A percentile compares a stretch with the other conserved stretches of the same genome.
Conservation (phyloP, 2,329 filamentous ascomycete species). For the Neurospora sp. region DNA sequence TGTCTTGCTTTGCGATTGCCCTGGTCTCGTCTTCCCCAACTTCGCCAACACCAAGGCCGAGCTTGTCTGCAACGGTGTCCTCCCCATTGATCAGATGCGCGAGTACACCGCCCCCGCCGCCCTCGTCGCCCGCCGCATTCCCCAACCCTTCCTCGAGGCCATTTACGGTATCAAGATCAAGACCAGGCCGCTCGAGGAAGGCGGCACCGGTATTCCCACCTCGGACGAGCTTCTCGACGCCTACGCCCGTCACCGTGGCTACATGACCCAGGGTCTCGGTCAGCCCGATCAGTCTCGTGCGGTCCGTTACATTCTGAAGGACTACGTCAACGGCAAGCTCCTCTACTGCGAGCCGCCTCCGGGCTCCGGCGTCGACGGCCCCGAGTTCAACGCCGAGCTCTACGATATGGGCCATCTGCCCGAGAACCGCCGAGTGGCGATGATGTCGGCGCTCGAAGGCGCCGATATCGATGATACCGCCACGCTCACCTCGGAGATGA, state of each 20-base stretch:
- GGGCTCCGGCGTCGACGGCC: conserved; percentile 48
- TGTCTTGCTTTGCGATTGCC: conserved; percentile 93
- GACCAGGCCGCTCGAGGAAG: conserved; percentile 75
- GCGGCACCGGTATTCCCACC: conserved; percentile 78
- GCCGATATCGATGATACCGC: conserved; percentile 19
- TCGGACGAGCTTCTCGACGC: conserved; percentile 75
- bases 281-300: conserved; percentile 91
- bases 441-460: conserved; percentile 27
- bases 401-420: conserved; percentile 79
- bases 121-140: conserved; percentile 76
- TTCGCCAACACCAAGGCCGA: conserved; percentile 96
- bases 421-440: conserved; percentile 58
- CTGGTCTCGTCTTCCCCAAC: conserved; percentile 96
- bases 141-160: conserved; percentile 79
- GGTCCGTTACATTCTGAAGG: conserved; percentile 81
- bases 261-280: conserved; percentile 78
- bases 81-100: conserved; percentile 92
- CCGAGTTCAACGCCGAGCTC: conserved; percentile 78
- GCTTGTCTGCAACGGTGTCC: conserved; percentile 85
- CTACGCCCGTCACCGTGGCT: conserved; percentile 83
- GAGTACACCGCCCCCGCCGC: conserved; percentile 83
- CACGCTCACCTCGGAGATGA: conserved; percentile 35
- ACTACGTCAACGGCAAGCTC: conserved; percentile 94
- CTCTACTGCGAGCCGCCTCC: conserved; percentile 87
- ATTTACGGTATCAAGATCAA: conserved; percentile 87